A percentile compares a stretch with the other conserved stretches of the same genome.
Conservation (phyloP, 371 early-diverging fungal species). For the Phascolomyces articulosus region DNA sequence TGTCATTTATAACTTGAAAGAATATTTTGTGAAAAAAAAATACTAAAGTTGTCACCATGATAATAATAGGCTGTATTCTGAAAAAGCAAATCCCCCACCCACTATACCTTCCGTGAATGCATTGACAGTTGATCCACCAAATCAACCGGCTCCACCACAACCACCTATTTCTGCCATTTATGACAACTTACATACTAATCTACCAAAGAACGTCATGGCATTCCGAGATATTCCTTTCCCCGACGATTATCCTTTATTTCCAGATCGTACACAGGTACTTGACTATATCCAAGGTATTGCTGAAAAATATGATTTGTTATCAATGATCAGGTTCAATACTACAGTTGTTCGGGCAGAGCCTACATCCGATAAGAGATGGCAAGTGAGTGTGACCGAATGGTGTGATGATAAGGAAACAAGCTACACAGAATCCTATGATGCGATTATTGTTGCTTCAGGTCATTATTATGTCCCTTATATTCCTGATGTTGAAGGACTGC, state of each 20-base stretch:
- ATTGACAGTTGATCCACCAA: conserved; percentile 34
- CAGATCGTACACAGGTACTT: conserved; percentile 44
- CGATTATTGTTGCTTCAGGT: conserved; percentile 62
- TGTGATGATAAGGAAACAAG: conserved; percentile 1
- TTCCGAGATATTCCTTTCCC: conserved; percentile 56
- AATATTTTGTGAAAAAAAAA: conserved; percentile 4
- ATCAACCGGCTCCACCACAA: conserved; percentile 7
- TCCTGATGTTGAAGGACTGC: conserved; percentile 55
- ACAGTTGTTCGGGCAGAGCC: conserved; percentile 39
- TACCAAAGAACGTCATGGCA: conserved; percentile 62
- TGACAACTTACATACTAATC: conserved; percentile 59
- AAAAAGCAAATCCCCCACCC: conserved; percentile 27
- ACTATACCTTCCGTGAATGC: conserved; percentile 39
- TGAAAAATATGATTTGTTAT: conserved; percentile 21
- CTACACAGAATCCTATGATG: conserved; percentile 48
- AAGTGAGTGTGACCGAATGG: conserved; percentile 17
- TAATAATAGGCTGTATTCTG: conserved; percentile 40
- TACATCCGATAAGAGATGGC: conserved; percentile 21
- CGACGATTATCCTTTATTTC: conserved; percentile 36
- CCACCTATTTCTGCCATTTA: conserved; percentile 53
- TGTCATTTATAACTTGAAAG: too few relatives aligned
- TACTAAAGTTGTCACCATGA: neutral
- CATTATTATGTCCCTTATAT: conserved; percentile 60
- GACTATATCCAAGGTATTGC: conserved; percentile 51
- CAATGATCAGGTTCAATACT: conserved; percentile 46